These are phyloP conservation scores for Mortierella sp. DNA, from an alignment of 371 early-diverging fungal species.

Conservation along the genomic window DNA sequence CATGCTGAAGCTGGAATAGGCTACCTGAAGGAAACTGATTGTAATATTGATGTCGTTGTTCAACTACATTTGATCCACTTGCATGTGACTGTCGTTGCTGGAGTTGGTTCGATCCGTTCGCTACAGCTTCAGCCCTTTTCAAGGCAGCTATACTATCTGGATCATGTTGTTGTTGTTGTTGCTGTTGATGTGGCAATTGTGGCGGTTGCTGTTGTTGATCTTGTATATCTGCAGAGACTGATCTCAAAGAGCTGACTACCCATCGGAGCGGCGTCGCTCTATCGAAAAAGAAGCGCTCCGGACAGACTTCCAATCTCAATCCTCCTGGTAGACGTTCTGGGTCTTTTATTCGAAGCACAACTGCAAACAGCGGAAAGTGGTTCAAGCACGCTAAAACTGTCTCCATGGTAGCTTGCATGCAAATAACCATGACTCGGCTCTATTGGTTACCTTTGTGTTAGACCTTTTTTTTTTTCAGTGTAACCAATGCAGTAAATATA, in stretches of 20 bases:
- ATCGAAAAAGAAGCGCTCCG: conserved; percentile 54
- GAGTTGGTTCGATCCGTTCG: conserved; percentile 5
- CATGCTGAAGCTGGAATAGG: neutral
- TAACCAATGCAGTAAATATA: neutral
- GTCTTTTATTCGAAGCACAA: conserved; percentile 90
- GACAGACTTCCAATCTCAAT: conserved; percentile 46
- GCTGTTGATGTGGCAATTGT: neutral
- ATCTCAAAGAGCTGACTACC: conserved; percentile 52
- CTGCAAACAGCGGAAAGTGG: conserved; percentile 94
- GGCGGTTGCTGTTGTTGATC: neutral
- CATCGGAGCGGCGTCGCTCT: conserved; percentile 52
- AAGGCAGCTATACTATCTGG: neutral
- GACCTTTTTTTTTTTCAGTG: neutral
- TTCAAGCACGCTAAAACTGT: conserved; percentile 89
- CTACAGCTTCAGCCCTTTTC: neutral
- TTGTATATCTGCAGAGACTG: conserved; percentile 35
- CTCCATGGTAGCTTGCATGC: conserved; percentile 85
- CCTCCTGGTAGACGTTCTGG: conserved; percentile 88
- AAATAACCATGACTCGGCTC: conserved; percentile 86
- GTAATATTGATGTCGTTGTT: conserved; percentile 10
- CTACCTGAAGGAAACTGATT: conserved; percentile 8
- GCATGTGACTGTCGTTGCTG: conserved; percentile 8
- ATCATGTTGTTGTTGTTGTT: conserved; percentile 1
- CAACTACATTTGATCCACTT: neutral
- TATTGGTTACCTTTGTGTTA: conserved; percentile 21